phyloP scores from a whole-genome alignment of 257 asterid genomes.

The Asclepias syriaca region DNA sequence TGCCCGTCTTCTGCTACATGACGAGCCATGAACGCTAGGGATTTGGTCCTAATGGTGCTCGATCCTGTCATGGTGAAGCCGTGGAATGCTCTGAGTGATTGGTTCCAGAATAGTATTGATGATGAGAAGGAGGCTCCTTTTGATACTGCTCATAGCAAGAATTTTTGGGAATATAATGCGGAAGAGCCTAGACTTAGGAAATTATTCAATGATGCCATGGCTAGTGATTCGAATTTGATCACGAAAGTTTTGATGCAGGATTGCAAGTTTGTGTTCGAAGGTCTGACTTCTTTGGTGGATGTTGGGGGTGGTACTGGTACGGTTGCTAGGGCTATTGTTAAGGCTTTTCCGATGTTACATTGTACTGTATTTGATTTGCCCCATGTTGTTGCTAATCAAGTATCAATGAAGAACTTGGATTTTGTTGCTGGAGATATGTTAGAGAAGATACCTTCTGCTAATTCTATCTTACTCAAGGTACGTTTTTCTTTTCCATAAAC shows the following conservation, averaged over 20 bases:
- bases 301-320: slow-evolving; percentile 13
- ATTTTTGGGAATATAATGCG: not conserved
- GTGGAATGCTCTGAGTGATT: slow-evolving; percentile 6
- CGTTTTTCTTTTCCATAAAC: too few relatives aligned
- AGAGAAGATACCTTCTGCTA: slow-evolving; percentile 10
- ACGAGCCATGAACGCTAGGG: slow-evolving; percentile 11
- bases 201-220: slow-evolving; percentile 10
- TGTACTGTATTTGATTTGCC: slow-evolving; percentile 12
- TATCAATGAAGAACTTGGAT: not conserved
- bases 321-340: not conserved
- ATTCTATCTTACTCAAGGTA: slow-evolving; percentile 7
- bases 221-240: slow-evolving; percentile 8
- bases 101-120: slow-evolving; percentile 1
- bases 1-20: not conserved
- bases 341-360: not conserved
- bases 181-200: not conserved
- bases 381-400: slow-evolving; percentile 6
- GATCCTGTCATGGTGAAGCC: not conserved
- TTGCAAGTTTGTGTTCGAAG: slow-evolving; percentile 16
- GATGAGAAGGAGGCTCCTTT: not conserved
- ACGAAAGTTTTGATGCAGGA: not conserved
- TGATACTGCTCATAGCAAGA: slow-evolving; percentile 1
- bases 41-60: not conserved
- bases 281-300: slow-evolving; percentile 6
- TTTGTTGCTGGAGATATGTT: slow-evolving; percentile 13